phyloP scores from a whole-genome alignment of 1,284 basidiomycete genomes.

The Naganishia albida region DNA sequence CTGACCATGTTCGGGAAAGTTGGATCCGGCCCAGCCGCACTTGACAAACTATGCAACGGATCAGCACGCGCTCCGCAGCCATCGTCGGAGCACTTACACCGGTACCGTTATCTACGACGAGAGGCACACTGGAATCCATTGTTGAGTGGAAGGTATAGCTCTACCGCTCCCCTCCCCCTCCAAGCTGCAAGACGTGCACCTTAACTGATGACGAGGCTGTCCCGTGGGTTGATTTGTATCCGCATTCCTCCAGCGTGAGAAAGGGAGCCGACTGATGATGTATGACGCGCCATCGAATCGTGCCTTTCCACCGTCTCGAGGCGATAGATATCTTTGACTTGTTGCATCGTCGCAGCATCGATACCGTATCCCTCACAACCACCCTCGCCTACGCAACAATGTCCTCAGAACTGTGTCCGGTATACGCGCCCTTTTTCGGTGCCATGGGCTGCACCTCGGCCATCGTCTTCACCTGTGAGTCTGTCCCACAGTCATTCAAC shows the following conservation, averaged over 20 bases:
- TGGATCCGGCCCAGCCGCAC: slow-evolving; percentile 95
- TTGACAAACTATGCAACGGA: slow-evolving; percentile 78
- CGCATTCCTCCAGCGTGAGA: slow-evolving; percentile 18
- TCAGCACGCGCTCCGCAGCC: neutral
- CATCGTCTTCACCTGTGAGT: slow-evolving; percentile 95
- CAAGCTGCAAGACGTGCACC: no score
- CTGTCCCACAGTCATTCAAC: neutral
- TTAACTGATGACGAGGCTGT: slow-evolving; percentile 1
- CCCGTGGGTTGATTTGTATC: slow-evolving; percentile 2
- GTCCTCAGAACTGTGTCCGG: slow-evolving; percentile 87
- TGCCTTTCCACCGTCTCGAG: neutral
- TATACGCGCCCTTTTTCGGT: slow-evolving; percentile 96
- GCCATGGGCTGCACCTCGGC: slow-evolving; percentile 96
- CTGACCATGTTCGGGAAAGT: slow-evolving; percentile 96
- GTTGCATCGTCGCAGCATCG: neutral
- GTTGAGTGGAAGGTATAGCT: neutral
- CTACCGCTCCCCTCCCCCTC: no score
- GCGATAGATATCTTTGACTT: neutral
- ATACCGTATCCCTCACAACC: neutral
- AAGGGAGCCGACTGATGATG: slow-evolving; percentile 13
- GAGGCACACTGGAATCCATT: slow-evolving; percentile 56
- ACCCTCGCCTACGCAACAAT: slow-evolving; percentile 54
- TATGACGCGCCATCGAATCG: slow-evolving; percentile 1
- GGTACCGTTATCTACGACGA: slow-evolving; percentile 97
- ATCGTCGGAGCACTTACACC: slow-evolving; percentile 65